Base-by-base conservation (phyloP, 805 yeast genomes). In the Hanseniaspora lindneri region DNA sequence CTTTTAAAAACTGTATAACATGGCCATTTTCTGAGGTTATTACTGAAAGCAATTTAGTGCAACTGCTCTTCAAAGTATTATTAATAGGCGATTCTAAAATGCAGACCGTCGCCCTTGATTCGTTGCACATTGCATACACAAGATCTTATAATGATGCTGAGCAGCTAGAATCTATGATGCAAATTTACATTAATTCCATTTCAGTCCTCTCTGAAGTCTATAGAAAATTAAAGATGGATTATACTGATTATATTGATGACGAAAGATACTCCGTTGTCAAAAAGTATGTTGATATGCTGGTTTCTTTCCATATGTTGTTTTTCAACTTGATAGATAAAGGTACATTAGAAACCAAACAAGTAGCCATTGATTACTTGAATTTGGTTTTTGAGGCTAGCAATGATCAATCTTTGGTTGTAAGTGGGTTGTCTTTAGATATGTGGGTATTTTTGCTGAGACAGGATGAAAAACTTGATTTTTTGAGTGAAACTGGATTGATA, bases 261-360 rank as follows among this genome's bases (percentile, higher is more conserved):
- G 75, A 74, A 50, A 71, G 76, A 30, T 92, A 92, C 61, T 79
- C 94, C 1, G 73, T 89, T 51, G 66, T 84, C 53, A 92, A 92
- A 61, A 89, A 89, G 65, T 73, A 89, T 14, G 95, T 88, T 4
- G 98, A 92, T 60, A 83, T 89, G 85, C 77, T 88, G 29, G 94
- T 92, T 21, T 82, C 87, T 0, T 66, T 86, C 44, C 82, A 92
- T 53, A 94, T 84, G 56, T 82, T 81, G 58, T 71, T 88, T 51
- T 81, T 75, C 54, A 69, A 74, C 4, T 67, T 65, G 10, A 60
- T 64, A 44, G 51, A 55, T 41, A 74, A 73, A 20, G 44, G 42
- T 1, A 41, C 44, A n/a, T 39, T 19, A 21, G 63, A 69, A 2
- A 94, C 84, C 58, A 67, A 83, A 6, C 71, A 70, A 27, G 39